Conservation (phyloP, 1,284 basidiomycete genomes). For the Cryptococcus jaspeensis region DNA sequence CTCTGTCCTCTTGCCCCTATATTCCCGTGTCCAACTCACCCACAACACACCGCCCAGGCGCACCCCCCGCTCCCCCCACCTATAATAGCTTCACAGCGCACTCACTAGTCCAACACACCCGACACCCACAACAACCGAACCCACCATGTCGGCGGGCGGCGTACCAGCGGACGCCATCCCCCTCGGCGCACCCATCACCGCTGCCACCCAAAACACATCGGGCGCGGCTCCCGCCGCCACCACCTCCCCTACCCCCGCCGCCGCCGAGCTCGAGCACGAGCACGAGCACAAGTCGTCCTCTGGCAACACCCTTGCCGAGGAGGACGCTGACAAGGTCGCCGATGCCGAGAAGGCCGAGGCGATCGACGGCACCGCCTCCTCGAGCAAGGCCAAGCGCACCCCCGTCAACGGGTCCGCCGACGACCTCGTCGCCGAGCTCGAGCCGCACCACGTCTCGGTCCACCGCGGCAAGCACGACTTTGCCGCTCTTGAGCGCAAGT, state of each 20-base stretch:
- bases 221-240: background rate
- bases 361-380: background rate
- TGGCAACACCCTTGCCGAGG: conserved; percentile 17
- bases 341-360: conserved; percentile 13
- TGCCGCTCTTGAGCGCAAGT: conserved; percentile 43
- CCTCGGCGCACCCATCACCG: conserved; percentile 15
- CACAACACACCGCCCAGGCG: too few relatives aligned
- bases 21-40: too few relatives aligned
- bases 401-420: conserved; percentile 27
- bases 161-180: conserved; percentile 8
- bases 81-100: too few relatives aligned
- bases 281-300: conserved; percentile 9
- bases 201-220: background rate
- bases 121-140: background rate
- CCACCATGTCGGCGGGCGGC: conserved; percentile 6
- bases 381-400: conserved; percentile 16
- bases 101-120: too few relatives aligned
- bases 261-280: background rate
- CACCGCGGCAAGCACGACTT: conserved; percentile 43
- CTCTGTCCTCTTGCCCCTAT: too few relatives aligned
- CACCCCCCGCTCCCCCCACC: too few relatives aligned
- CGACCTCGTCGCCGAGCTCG: conserved; percentile 40
- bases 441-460: conserved; percentile 36
- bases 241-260: background rate
- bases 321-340: conserved; percentile 9